Conservation (phyloP, 495 filamentous ascomycete species). For the Penicillium antarcticum region DNA sequence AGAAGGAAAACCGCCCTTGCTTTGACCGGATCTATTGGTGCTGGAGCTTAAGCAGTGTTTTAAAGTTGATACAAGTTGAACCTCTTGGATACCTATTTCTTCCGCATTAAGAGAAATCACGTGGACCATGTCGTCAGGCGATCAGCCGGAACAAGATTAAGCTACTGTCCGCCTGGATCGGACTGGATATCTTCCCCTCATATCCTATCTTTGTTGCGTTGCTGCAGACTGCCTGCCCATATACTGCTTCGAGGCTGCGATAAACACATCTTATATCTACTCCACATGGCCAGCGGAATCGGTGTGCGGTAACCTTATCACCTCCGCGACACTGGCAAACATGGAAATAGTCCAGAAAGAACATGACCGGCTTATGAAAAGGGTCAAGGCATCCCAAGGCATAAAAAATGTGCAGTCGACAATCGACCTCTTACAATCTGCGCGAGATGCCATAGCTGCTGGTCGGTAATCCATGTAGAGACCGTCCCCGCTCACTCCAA, state of each 20-base stretch:
- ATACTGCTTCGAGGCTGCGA: not conserved
- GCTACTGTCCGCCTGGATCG: not conserved
- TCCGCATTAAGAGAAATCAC: not conserved
- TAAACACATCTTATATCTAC: not conserved
- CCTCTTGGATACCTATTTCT: too few relatives aligned
- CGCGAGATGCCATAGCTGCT: slow-evolving; percentile 64
- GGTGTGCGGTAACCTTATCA: slow-evolving; percentile 27
- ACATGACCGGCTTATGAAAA: slow-evolving; percentile 64
- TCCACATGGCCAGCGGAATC: slow-evolving; percentile 12
- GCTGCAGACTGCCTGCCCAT: not conserved
- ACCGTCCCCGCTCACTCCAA: not conserved
- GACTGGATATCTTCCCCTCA: not conserved
- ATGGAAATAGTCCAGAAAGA: slow-evolving; percentile 77
- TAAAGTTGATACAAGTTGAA: too few relatives aligned
- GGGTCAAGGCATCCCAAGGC: slow-evolving; percentile 63
- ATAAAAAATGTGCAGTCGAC: slow-evolving; percentile 75
- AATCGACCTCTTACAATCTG: slow-evolving; percentile 69
- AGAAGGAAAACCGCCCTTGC: too few relatives aligned
- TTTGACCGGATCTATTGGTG: too few relatives aligned
- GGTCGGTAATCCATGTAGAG: slow-evolving; percentile 44
- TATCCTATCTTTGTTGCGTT: not conserved
- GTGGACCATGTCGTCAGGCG: not conserved
- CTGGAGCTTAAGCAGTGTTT: too few relatives aligned
- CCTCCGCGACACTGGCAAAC: slow-evolving; percentile 21
- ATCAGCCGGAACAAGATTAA: not conserved